Percentiles rank a stretch among this genome's conserved stretches.
phyloP scores from a whole-genome alignment of 495 filamentous ascomycete genomes.

The Tuber melanosporum region DNA sequence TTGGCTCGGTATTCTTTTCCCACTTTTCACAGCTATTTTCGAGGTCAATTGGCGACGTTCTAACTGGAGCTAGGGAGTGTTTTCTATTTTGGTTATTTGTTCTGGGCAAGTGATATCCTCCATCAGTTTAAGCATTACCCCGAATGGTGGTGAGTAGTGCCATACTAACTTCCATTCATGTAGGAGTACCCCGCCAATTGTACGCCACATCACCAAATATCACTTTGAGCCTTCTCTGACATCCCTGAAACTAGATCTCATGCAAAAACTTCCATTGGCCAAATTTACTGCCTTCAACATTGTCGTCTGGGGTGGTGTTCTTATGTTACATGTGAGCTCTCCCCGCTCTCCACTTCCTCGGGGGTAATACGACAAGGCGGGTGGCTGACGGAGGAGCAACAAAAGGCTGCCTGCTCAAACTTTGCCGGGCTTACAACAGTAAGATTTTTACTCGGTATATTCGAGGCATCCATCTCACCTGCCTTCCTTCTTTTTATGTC shows the following conservation, averaged over 20 bases:
- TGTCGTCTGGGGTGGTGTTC: slow-evolving; percentile 52
- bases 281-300: slow-evolving; percentile 59
- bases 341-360: neutral
- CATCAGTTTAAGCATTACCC: neutral
- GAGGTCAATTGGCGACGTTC: neutral
- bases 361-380: neutral
- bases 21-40: neutral
- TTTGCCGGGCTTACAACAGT: slow-evolving; percentile 54
- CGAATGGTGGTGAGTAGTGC: neutral
- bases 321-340: slow-evolving; percentile 20
- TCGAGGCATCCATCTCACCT: slow-evolving; percentile 62
- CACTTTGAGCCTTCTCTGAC: neutral
- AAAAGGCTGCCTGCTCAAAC: slow-evolving; percentile 50
- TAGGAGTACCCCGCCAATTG: slow-evolving; percentile 1
- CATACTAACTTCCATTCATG: neutral
- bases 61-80: neutral
- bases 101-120: neutral
- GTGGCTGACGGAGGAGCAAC: neutral
- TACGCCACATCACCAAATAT: neutral
- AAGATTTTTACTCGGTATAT: slow-evolving; percentile 60
- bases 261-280: slow-evolving; percentile 50
- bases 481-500: slow-evolving; percentile 56
- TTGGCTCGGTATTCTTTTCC: neutral
- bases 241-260: slow-evolving; percentile 27
- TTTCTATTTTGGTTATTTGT: slow-evolving; percentile 1